Evolutionary conservation across 768 basidiomycete species (phyloP), one percentile per base, ranked within the genome.

Genomic region (Mrakia hoshinonis): DNA sequence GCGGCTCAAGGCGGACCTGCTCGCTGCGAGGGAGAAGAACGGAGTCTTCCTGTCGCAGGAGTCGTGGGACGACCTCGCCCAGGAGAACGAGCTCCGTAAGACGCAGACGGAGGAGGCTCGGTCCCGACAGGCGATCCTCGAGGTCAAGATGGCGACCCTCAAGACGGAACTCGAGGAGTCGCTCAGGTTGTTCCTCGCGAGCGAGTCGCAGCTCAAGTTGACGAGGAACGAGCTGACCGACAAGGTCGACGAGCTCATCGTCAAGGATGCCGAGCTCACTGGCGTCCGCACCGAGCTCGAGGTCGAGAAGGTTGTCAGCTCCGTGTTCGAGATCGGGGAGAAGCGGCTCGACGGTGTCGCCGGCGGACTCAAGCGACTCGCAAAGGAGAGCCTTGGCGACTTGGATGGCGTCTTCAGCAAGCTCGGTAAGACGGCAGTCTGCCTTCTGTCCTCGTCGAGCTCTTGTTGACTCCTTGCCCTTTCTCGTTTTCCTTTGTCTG

Each of bases 11-110:
- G 86, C 87, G 0, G 94, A 98, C 75, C 82, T 95, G 55, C 81
- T 91, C 0, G 94, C 96, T 9, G 90, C 93, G 7, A 85, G 94
- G 47, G 93, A 96, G 80, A 95, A 95, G 83, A 93, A 95, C 76
- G 96, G 96, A 10, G 91, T 97, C 46, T 96, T 88, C 79, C 88
- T 98, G 79, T 88, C 91, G 0, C 87, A 91, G 75, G 93, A 97
- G 75, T 87, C 86, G 3, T 97, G 92, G 92, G 85, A 84, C 60
- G 87, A 94, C 77, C 84, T 95, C 81, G 85, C 80, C 10, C 82
- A 83, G 2, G 91, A 92, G 77, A 87, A 91, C 73, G 89, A 92
- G 75, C 81, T 89, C 48, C 83, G 84, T 61, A 85, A 87, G 76
- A 89, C 89, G 9, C 89, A 90, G 75, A 83, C 89, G 68, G 86